phyloP scores from a whole-genome alignment of 208 protist genomes.

The Naegleria lovaniensis region DNA sequence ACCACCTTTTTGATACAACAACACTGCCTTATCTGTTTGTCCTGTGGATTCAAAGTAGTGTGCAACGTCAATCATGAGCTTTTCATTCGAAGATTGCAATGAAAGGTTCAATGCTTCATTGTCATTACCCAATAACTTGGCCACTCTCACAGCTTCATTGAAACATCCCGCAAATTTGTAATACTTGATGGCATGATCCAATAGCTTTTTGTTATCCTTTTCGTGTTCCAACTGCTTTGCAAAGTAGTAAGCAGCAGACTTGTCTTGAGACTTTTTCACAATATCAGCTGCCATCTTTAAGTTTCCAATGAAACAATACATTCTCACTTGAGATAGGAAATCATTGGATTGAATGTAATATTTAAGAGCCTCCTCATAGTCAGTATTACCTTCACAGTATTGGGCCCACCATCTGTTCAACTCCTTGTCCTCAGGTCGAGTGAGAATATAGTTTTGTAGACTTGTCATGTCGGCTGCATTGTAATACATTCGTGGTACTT shows the following conservation, averaged over 20 bases:
- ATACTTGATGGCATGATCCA: slow-evolving; percentile 68
- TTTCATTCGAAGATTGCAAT: slow-evolving; percentile 59
- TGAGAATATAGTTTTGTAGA: slow-evolving; percentile 68
- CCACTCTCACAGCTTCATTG: slow-evolving; percentile 75
- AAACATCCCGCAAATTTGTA: slow-evolving; percentile 72
- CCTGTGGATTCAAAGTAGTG: slow-evolving; percentile 72
- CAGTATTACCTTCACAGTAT: slow-evolving; percentile 73
- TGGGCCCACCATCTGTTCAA: slow-evolving; percentile 75
- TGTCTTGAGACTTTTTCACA: slow-evolving; percentile 56
- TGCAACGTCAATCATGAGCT: slow-evolving; percentile 75
- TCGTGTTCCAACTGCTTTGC: slow-evolving; percentile 73
- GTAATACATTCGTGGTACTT: slow-evolving; percentile 86
- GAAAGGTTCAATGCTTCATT: slow-evolving; percentile 64
- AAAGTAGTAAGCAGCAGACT: slow-evolving; percentile 82
- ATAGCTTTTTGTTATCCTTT: slow-evolving; percentile 48
- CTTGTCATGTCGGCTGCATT: slow-evolving; percentile 65
- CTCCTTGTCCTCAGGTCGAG: slow-evolving; percentile 32
- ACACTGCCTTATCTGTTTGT: slow-evolving; percentile 76
- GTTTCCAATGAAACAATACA: slow-evolving; percentile 66
- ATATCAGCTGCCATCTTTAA: slow-evolving; percentile 73
- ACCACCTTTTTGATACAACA: slow-evolving; percentile 84
- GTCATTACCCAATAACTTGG: slow-evolving; percentile 60
- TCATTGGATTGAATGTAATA: slow-evolving; percentile 80
- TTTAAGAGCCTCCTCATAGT: slow-evolving; percentile 71
- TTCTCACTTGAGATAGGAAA: slow-evolving; percentile 73